These are phyloP conservation scores for Trypanosoma platydactyli DNA, from an alignment of 208 protist species.

Conservation along the genomic window DNA sequence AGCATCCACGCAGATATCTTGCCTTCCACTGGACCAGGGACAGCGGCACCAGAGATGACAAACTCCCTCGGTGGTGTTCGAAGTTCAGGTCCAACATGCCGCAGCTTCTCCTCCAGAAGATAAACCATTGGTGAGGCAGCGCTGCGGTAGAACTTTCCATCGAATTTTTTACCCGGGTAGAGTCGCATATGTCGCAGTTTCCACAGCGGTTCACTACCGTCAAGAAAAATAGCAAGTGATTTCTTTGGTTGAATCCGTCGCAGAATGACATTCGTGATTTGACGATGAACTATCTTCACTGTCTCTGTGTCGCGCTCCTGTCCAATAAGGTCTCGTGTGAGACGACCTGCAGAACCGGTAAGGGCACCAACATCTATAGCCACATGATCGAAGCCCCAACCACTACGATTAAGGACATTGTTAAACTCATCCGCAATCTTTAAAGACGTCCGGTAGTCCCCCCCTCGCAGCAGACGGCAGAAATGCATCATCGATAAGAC, in stretches of 20 bases:
- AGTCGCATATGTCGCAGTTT: constrained; percentile 57
- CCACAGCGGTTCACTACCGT: constrained; percentile 77
- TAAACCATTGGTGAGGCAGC: constrained; percentile 71
- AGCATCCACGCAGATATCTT: constrained; percentile 76
- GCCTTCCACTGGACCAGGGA: constrained; percentile 58
- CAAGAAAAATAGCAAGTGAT: constrained; percentile 62
- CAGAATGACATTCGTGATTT: constrained; percentile 53
- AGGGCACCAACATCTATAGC: constrained; percentile 60
- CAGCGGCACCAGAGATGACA: constrained; percentile 52
- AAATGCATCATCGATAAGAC: constrained; percentile 22
- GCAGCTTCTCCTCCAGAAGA: constrained; percentile 63
- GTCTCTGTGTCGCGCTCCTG: constrained; percentile 64
- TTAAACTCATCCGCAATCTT: constrained; percentile 63
- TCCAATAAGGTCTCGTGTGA: constrained; percentile 65
- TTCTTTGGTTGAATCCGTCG: constrained; percentile 61
- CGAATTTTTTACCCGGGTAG: constrained; percentile 59
- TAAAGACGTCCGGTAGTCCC: constrained; percentile 43
- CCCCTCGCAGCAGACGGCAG: constrained; percentile 20
- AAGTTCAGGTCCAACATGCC: constrained; percentile 36
- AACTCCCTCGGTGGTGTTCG: constrained; percentile 48
- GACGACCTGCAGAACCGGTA: constrained; percentile 35
- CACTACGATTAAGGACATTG: constrained; percentile 39
- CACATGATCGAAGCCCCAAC: constrained; percentile 59
- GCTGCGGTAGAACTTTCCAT: constrained; percentile 66
- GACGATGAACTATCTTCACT: constrained; percentile 52